Evolutionary conservation across 1,139 yeast genomes (phyloP).

Genomic region (Hyphopichia khmerensis): DNA sequence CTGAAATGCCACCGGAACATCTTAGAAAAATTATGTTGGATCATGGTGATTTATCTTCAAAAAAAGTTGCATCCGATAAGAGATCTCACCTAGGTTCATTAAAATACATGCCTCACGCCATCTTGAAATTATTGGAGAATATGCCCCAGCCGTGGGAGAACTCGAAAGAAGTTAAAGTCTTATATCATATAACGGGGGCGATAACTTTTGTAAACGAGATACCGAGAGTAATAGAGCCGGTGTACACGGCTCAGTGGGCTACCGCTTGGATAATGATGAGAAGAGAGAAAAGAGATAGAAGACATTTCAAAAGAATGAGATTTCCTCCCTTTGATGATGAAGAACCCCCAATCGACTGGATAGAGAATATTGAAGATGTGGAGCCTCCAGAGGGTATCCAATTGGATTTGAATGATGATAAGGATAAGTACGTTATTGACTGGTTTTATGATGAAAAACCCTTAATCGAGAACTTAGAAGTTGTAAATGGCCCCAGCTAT

Average conservation of each 20-base stretch:
- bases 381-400: constrained; percentile 72
- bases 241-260: constrained; percentile 95
- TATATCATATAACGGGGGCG: constrained; percentile 92
- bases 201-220: constrained; percentile 91
- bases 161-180: constrained; percentile 77
- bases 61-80: constrained; percentile 82
- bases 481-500: constrained; percentile 77
- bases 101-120: constrained; percentile 94
- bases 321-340: constrained; percentile 98
- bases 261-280: constrained; percentile 92
- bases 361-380: constrained; percentile 70
- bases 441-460: constrained; percentile 87
- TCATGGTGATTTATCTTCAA: constrained; percentile 84
- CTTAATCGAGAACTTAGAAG: constrained; percentile 50
- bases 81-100: constrained; percentile 87
- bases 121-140: constrained; percentile 82
- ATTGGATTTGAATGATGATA: constrained; percentile 60
- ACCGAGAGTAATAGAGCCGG: constrained; percentile 91
- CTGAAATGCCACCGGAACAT: constrained; percentile 94
- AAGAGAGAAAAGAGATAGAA: constrained; percentile 85
- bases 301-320: constrained; percentile 85
- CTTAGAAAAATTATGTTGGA: constrained; percentile 78
- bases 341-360: constrained; percentile 86
- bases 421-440: constrained; percentile 58
- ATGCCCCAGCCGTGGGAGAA: constrained; percentile 99